Conservation (phyloP, 2,329 filamentous ascomycete species). For the Scytalidium sp. region DNA sequence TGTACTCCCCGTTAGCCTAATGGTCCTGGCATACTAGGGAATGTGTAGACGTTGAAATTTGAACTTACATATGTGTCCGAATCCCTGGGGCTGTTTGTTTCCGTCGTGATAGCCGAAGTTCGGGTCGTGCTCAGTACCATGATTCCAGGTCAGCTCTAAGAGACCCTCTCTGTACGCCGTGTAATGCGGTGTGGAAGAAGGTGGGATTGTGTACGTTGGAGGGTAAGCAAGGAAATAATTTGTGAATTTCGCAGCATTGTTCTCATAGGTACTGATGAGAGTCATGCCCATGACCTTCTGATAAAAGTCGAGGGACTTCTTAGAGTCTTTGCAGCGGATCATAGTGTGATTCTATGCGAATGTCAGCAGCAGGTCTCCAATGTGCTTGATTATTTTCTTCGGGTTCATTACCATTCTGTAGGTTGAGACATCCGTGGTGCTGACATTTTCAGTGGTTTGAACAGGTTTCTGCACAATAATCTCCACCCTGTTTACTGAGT, state of each 20-base stretch:
- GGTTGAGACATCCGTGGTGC: conserved; percentile 67
- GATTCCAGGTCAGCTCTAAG: conserved; percentile 85
- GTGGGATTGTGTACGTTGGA: conserved; percentile 49
- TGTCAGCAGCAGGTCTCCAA: conserved; percentile 9
- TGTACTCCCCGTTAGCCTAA: conserved; percentile 31
- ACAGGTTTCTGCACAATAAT: conserved; percentile 70
- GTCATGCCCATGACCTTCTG: conserved; percentile 88
- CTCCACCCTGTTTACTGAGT: conserved; percentile 57
- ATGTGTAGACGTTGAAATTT: background rate
- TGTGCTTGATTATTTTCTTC: no score
- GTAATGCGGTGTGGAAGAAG: conserved; percentile 52
- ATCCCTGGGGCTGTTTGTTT: conserved; percentile 88
- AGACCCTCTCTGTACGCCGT: conserved; percentile 74
- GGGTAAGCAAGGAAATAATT: conserved; percentile 90
- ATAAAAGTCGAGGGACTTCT: conserved; percentile 75
- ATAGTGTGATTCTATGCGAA: conserved; percentile 79
- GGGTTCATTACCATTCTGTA: conserved; percentile 63
- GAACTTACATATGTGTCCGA: conserved; percentile 81
- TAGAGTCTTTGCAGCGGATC: conserved; percentile 84
- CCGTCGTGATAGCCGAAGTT: conserved; percentile 88
- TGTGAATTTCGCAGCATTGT: conserved; percentile 71
- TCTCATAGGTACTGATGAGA: conserved; percentile 70
- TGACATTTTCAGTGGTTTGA: conserved; percentile 69
- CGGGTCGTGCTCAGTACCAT: conserved; percentile 81
- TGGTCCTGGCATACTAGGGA: conserved; percentile 1